phyloP scores from a whole-genome alignment of 2,329 filamentous ascomycete species.

The Diaporthe helianthi region DNA sequence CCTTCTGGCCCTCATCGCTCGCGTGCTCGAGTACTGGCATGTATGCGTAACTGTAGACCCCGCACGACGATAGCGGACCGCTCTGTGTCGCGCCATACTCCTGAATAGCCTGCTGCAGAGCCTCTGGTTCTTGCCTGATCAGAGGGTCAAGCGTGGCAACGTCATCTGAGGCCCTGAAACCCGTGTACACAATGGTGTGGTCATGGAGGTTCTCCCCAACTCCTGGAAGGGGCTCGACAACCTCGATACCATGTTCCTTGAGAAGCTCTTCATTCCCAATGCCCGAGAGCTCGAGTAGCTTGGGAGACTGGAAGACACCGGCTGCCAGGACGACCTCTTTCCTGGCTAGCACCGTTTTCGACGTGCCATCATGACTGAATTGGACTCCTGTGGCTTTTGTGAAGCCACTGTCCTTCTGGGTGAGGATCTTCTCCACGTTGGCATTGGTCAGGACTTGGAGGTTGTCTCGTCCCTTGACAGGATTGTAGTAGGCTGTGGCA shows the following conservation, averaged over 20 bases:
- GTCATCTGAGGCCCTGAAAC: background rate
- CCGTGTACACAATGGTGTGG: conserved; percentile 28
- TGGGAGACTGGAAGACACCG: conserved; percentile 43
- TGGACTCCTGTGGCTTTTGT: conserved; percentile 38
- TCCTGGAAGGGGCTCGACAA: conserved; percentile 42
- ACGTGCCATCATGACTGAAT: conserved; percentile 35
- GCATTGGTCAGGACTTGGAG: conserved; percentile 37
- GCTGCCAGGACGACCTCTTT: conserved; percentile 44
- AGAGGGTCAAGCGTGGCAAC: conserved; percentile 10
- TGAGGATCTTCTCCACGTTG: conserved; percentile 38
- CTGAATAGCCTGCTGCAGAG: conserved; percentile 34
- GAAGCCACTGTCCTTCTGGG: conserved; percentile 11
- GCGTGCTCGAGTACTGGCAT: conserved; percentile 6
- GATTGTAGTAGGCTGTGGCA: conserved; percentile 32
- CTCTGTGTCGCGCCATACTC: conserved; percentile 41
- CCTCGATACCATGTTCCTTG: conserved; percentile 37
- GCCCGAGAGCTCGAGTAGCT: conserved; percentile 45
- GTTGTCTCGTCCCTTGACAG: conserved; percentile 29
- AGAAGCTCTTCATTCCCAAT: conserved; percentile 42
- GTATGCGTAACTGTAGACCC: conserved; percentile 22
- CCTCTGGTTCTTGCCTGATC: conserved; percentile 29
- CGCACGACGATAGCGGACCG: conserved; percentile 41
- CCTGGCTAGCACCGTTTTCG: conserved; percentile 31
- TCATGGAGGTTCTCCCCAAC: conserved; percentile 45
- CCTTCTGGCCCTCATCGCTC: background rate